Percentiles rank a stretch among this genome's conserved stretches.
Evolutionary conservation across 345 rosid species (phyloP).

Genomic region (Corchorus capsularis): DNA sequence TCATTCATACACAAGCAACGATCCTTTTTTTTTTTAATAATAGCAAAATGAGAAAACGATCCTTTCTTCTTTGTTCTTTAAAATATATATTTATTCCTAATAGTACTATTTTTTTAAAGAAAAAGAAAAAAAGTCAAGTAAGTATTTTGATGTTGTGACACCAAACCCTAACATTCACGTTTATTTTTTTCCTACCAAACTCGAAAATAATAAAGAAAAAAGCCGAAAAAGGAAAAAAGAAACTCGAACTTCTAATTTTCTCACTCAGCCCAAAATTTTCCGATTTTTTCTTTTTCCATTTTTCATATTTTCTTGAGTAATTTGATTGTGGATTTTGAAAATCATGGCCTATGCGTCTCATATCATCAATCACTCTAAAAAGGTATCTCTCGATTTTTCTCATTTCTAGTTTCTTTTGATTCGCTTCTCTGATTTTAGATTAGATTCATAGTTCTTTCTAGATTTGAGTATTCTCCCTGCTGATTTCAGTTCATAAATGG

Average conservation of each 20-base stretch:
- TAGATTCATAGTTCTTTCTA: constrained; percentile 6
- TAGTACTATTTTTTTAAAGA: too few species aligned
- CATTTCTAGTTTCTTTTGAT: background rate
- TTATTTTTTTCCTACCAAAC: background rate
- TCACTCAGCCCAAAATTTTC: background rate
- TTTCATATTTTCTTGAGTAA: background rate
- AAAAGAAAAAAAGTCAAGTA: too few species aligned
- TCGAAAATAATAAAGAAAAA: background rate
- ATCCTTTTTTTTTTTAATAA: too few species aligned
- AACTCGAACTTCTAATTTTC: background rate
- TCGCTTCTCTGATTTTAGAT: constrained; percentile 16
- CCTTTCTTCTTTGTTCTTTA: too few species aligned
- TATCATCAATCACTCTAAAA: constrained; percentile 59
- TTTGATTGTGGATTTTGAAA: constrained; percentile 15
- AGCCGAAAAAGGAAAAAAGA: background rate
- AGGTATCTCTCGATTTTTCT: constrained; percentile 34
- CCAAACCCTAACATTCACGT: background rate
- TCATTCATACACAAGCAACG: too few species aligned
- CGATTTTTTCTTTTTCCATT: background rate
- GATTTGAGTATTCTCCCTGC: background rate
- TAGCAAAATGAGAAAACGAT: too few species aligned
- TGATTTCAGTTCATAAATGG: constrained; percentile 9
- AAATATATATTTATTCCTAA: too few species aligned
- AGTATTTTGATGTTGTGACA: background rate
- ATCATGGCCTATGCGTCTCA: constrained; percentile 63